These are phyloP conservation scores for Epichloe uncinata DNA, from an alignment of 2,329 filamentous ascomycete genomes.

Conservation along the genomic window DNA sequence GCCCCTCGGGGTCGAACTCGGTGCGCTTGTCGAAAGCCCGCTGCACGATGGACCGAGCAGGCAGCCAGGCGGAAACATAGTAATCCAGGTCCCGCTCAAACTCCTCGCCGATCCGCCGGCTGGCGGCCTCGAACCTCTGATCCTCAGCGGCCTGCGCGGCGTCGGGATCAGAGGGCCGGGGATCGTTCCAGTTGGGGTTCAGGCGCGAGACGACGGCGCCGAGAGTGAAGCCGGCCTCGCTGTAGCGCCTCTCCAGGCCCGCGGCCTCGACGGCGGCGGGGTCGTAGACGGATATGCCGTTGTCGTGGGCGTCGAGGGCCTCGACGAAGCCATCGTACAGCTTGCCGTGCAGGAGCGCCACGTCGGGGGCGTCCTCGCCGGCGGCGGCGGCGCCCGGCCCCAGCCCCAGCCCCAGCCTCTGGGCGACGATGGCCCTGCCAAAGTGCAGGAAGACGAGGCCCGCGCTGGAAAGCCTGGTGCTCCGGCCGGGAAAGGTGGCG, in stretches of 20 bases:
- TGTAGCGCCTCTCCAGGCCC: slow-evolving; percentile 70
- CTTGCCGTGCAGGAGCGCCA: slow-evolving; percentile 69
- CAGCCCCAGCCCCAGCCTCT: slow-evolving; percentile 17
- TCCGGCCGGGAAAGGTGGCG: slow-evolving; percentile 69
- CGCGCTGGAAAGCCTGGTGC: slow-evolving; percentile 84
- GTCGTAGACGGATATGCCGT: slow-evolving; percentile 79
- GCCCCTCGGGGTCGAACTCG: slow-evolving; percentile 58
- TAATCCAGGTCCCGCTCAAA: slow-evolving; percentile 73
- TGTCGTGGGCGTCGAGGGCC: slow-evolving; percentile 94
- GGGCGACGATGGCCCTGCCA: slow-evolving; percentile 68
- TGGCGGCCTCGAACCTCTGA: slow-evolving; percentile 62
- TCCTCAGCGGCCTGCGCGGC: slow-evolving; percentile 64
- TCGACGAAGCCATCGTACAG: slow-evolving; percentile 90
- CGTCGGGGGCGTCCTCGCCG: slow-evolving; percentile 50
- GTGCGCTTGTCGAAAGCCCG: slow-evolving; percentile 58
- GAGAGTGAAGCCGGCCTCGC: slow-evolving; percentile 68
- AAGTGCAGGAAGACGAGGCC: slow-evolving; percentile 95
- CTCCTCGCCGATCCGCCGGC: slow-evolving; percentile 73
- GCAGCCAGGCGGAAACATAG: slow-evolving; percentile 68
- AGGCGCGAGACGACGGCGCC: slow-evolving; percentile 69
- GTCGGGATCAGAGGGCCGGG: slow-evolving; percentile 32
- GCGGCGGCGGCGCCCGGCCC: too few relatives aligned
- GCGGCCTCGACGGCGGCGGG: slow-evolving; percentile 53
- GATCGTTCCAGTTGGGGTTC: slow-evolving; percentile 73
- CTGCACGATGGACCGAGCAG: slow-evolving; percentile 67